A percentile compares a stretch with the other conserved stretches of the same genome.
phyloP scores from a whole-genome alignment of 2,329 filamentous ascomycete species.

The Curvularia hawaiiensis region DNA sequence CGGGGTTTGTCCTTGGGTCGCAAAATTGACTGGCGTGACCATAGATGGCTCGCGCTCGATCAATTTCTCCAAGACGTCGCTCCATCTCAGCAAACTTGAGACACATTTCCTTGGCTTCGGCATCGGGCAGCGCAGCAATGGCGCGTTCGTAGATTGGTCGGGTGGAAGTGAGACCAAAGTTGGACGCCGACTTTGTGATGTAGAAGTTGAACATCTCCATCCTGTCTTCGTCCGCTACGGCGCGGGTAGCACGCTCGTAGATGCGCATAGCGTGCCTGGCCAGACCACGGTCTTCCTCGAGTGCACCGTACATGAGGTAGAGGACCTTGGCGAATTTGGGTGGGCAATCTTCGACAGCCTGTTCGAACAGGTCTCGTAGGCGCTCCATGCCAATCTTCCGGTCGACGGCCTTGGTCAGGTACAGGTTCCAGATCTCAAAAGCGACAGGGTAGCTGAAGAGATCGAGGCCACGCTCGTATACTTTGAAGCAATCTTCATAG shows the following conservation, averaged over 20 bases:
- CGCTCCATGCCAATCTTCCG: slow-evolving; percentile 95
- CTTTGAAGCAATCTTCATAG: slow-evolving; percentile 95
- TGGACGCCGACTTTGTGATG: slow-evolving; percentile 97
- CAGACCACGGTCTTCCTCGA: slow-evolving; percentile 94
- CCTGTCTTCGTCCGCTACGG: slow-evolving; percentile 91
- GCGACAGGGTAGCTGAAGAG: slow-evolving; percentile 99
- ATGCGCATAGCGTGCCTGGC: slow-evolving; percentile 98
- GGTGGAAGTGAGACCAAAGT: slow-evolving; percentile 95
- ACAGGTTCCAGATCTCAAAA: slow-evolving; percentile 98
- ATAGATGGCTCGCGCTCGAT: slow-evolving; percentile 92
- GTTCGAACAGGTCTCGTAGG: slow-evolving; percentile 92
- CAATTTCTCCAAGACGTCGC: slow-evolving; percentile 87
- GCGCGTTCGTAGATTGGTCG: slow-evolving; percentile 95
- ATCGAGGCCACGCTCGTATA: slow-evolving; percentile 94
- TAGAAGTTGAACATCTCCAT: slow-evolving; percentile 99
- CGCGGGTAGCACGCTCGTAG: slow-evolving; percentile 94
- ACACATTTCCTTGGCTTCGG: slow-evolving; percentile 96
- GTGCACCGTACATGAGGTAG: slow-evolving; percentile 97
- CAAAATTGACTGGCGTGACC: slow-evolving; percentile 97
- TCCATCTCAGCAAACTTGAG: slow-evolving; percentile 99
- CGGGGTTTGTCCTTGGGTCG: slow-evolving; percentile 86
- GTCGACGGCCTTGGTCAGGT: slow-evolving; percentile 95
- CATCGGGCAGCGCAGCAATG: slow-evolving; percentile 90
- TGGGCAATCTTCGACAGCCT: slow-evolving; percentile 92
- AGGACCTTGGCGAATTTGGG: slow-evolving; percentile 95